Percentiles rank a stretch among this genome's conserved stretches.
Conservation (phyloP, 1,284 basidiomycete species). For the Ceratobasidium sp. region DNA sequence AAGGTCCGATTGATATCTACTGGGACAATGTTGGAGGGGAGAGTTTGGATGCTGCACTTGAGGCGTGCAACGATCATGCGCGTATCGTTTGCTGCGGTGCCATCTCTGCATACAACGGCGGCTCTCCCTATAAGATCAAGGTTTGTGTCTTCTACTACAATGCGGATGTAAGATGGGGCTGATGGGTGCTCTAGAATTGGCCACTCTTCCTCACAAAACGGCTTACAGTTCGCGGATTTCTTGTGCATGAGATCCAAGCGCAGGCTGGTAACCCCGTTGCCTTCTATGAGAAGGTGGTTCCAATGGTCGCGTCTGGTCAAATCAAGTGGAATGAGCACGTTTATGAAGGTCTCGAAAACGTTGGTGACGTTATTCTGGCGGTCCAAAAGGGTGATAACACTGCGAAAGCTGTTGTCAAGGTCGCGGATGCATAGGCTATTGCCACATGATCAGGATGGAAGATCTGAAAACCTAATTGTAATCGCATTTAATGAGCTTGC, state of each 20-base stretch:
- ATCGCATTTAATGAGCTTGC: no score
- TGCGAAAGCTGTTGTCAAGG: conserved; percentile 63
- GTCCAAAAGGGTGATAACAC: conserved; percentile 64
- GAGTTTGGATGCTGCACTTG: conserved; percentile 42
- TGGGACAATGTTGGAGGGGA: conserved; percentile 56
- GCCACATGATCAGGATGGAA: neutral
- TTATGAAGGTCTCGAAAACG: conserved; percentile 58
- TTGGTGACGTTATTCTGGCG: conserved; percentile 60
- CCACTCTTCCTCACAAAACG: conserved; percentile 57
- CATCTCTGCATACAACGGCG: conserved; percentile 49
- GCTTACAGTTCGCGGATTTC: conserved; percentile 66
- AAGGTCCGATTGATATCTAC: conserved; percentile 63
- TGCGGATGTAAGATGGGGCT: neutral
- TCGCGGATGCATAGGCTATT: conserved; percentile 52
- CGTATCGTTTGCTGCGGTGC: conserved; percentile 40
- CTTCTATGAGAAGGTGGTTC: conserved; percentile 61
- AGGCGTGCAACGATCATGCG: conserved; percentile 17
- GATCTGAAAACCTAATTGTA: no score
- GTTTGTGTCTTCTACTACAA: conserved; percentile 13
- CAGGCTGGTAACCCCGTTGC: conserved; percentile 50
- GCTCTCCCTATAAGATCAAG: conserved; percentile 48
- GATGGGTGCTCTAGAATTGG: conserved; percentile 44
- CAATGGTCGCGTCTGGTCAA: conserved; percentile 61
- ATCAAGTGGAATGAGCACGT: conserved; percentile 66
- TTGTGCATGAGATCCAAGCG: conserved; percentile 53